phyloP scores from a whole-genome alignment of 2,329 filamentous ascomycete species.

The Fusarium multiceps region DNA sequence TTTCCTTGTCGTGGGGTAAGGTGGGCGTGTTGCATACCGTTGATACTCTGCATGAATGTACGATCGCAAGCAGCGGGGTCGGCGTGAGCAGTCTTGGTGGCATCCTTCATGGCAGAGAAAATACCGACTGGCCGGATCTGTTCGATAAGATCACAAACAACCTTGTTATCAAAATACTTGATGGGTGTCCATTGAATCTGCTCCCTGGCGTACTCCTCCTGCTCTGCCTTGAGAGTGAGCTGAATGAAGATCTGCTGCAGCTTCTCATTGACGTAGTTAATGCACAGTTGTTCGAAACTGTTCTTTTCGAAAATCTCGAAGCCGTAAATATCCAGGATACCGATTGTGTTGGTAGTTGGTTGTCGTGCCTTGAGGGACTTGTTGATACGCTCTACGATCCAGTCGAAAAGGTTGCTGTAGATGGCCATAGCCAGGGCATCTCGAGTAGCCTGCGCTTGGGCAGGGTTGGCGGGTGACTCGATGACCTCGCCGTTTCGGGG shows the following conservation, averaged over 20 bases:
- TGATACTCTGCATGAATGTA: slow-evolving; percentile 93
- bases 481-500: slow-evolving; percentile 74
- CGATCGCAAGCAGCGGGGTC: slow-evolving; percentile 94
- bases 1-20: slow-evolving; percentile 92
- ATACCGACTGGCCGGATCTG: slow-evolving; percentile 89
- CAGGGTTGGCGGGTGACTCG: slow-evolving; percentile 82
- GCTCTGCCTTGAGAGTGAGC: slow-evolving; percentile 93
- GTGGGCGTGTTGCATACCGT: slow-evolving; percentile 90
- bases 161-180: slow-evolving; percentile 99
- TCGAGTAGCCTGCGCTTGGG: slow-evolving; percentile 86
- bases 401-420: slow-evolving; percentile 97
- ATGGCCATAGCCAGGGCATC: slow-evolving; percentile 96
- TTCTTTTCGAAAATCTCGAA: slow-evolving; percentile 99
- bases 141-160: slow-evolving; percentile 97
- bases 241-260: slow-evolving; percentile 99
- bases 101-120: slow-evolving; percentile 96
- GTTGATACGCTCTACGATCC: slow-evolving; percentile 95
- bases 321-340: slow-evolving; percentile 98
- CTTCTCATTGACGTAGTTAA: slow-evolving; percentile 99
- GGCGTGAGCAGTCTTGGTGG: slow-evolving; percentile 97
- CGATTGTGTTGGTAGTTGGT: slow-evolving; percentile 83
- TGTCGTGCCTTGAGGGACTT: slow-evolving; percentile 84
- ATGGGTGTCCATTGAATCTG: slow-evolving; percentile 99
- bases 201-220: slow-evolving; percentile 95
- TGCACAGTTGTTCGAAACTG: slow-evolving; percentile 98